Conservation (phyloP, 1,284 basidiomycete genomes). For the Cryptococcus maquisensis region DNA sequence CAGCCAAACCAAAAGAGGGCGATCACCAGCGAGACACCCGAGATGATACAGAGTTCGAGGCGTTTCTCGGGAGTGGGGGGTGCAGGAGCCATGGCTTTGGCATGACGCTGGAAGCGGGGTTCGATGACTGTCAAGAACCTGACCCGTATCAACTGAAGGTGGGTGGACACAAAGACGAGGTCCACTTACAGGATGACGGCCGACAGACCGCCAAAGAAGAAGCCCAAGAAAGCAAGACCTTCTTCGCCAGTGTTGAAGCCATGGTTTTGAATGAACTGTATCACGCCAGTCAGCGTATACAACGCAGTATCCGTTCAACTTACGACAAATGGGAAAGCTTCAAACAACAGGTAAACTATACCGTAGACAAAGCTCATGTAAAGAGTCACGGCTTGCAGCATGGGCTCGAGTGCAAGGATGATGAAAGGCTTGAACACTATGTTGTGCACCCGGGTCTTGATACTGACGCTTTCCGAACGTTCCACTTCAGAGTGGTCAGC, state of each 20-base stretch:
- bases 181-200: slow-evolving; percentile 25
- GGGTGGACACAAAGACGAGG: no score
- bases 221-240: slow-evolving; percentile 53
- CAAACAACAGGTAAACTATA: slow-evolving; percentile 43
- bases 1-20: slow-evolving; percentile 51
- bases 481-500: slow-evolving; percentile 21
- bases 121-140: slow-evolving; percentile 32
- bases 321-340: slow-evolving; percentile 49
- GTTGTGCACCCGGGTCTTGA: slow-evolving; percentile 48
- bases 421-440: slow-evolving; percentile 60
- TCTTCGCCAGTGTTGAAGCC: slow-evolving; percentile 51
- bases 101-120: slow-evolving; percentile 31
- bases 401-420: slow-evolving; percentile 65
- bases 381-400: slow-evolving; percentile 65
- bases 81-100: slow-evolving; percentile 22
- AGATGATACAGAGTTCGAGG: slow-evolving; percentile 43
- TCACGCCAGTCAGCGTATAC: not conserved
- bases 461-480: slow-evolving; percentile 13
- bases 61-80: slow-evolving; percentile 35
- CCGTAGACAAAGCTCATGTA: slow-evolving; percentile 57
- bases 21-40: slow-evolving; percentile 45
- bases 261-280: slow-evolving; percentile 47
- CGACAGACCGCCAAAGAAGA: slow-evolving; percentile 49
- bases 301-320: not conserved
- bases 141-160: not conserved